These are phyloP conservation scores for Hypoxylon crocopeplum DNA, from an alignment of 495 filamentous ascomycete genomes.

Conservation along the genomic window DNA sequence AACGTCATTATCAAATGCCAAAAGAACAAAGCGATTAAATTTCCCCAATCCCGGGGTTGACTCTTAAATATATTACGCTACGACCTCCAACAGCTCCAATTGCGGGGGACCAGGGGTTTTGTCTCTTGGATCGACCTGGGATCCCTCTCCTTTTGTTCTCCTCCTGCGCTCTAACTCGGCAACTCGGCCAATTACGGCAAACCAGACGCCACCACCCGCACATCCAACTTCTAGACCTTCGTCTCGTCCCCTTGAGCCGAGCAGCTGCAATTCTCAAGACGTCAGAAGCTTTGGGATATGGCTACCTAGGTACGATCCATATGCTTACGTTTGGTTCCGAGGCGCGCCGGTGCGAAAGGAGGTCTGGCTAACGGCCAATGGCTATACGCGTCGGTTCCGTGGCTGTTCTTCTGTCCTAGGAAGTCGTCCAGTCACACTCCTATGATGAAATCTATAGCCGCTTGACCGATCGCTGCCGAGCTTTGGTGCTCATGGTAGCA, in stretches of 20 bases:
- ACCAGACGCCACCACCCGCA: conserved; percentile 10
- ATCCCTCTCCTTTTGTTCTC: conserved; percentile 12
- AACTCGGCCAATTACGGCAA: conserved; percentile 42
- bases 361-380: conserved; percentile 18
- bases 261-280: conserved; percentile 18
- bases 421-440: background rate
- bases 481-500: conserved; percentile 9
- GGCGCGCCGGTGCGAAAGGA: conserved; percentile 10
- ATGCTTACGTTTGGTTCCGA: conserved; percentile 28
- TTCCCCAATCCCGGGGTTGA: conserved; percentile 6
- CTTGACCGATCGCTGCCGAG: conserved; percentile 41
- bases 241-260: conserved; percentile 40
- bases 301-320: conserved; percentile 1
- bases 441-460: conserved; percentile 35
- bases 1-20: conserved; percentile 35
- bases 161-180: conserved; percentile 33
- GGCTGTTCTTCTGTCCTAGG: background rate
- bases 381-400: conserved; percentile 13
- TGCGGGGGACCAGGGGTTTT: conserved; percentile 32
- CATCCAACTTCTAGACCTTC: conserved; percentile 16
- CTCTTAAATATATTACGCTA: conserved; percentile 3
- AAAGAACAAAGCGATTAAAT: conserved; percentile 1
- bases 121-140: conserved; percentile 13
- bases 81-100: conserved; percentile 10
- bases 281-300: conserved; percentile 23